phyloP scores from a whole-genome alignment of 2,329 filamentous ascomycete genomes.

The Fusarium citri region DNA sequence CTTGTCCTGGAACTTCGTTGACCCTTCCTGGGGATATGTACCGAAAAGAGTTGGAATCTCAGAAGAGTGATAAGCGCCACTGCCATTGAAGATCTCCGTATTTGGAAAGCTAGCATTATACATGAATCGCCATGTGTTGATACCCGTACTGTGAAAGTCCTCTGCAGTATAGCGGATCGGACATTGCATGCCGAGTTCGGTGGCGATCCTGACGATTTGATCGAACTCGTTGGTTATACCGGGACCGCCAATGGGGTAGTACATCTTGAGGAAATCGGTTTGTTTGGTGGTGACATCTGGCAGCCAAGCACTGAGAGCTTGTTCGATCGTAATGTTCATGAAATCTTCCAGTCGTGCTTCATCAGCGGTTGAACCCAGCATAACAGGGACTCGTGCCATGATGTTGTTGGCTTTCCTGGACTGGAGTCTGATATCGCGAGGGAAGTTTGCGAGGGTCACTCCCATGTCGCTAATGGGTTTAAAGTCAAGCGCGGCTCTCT shows the following conservation, averaged over 20 bases:
- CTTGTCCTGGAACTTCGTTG: slow-evolving; percentile 36
- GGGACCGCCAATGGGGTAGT: slow-evolving; percentile 32
- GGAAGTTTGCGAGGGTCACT: slow-evolving; percentile 36
- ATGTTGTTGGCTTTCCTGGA: slow-evolving; percentile 4
- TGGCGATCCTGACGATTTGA: slow-evolving; percentile 32
- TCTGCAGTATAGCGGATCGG: slow-evolving; percentile 42
- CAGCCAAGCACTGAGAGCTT: background rate
- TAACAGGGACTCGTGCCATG: slow-evolving; percentile 43
- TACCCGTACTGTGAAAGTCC: slow-evolving; percentile 48
- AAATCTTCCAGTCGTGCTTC: slow-evolving; percentile 34
- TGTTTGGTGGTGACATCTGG: background rate
- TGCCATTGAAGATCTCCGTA: slow-evolving; percentile 52
- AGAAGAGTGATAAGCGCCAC: slow-evolving; percentile 60
- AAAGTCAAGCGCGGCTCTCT: slow-evolving; percentile 37
- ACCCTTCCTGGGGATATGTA: slow-evolving; percentile 38
- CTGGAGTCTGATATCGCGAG: slow-evolving; percentile 18
- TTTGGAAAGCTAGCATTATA: slow-evolving; percentile 63
- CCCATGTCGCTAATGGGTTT: slow-evolving; percentile 38
- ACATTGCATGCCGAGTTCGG: slow-evolving; percentile 42
- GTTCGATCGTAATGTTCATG: background rate
- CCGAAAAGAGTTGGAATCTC: slow-evolving; percentile 60
- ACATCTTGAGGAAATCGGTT: slow-evolving; percentile 10
- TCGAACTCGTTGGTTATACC: slow-evolving; percentile 35
- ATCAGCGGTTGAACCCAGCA: slow-evolving; percentile 41
- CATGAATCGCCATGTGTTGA: slow-evolving; percentile 58